phyloP scores from a whole-genome alignment of 2,329 filamentous ascomycete species.

The Neofusicoccum sp. region DNA sequence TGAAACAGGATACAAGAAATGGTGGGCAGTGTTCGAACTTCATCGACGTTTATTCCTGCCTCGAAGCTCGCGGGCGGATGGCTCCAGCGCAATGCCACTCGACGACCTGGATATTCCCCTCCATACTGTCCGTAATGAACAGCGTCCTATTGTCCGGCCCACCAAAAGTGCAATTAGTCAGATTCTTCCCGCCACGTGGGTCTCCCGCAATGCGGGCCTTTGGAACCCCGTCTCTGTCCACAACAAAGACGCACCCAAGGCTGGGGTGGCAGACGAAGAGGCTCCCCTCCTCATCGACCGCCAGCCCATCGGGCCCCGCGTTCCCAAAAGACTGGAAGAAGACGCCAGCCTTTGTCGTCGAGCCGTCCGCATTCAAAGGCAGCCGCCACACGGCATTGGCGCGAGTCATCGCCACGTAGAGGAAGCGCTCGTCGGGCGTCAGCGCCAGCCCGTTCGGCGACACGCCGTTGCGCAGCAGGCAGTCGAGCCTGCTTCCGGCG shows the following conservation, averaged over 20 bases:
- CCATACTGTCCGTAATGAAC: conserved; percentile 43
- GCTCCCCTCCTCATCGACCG: conserved; percentile 39
- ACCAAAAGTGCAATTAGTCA: conserved; percentile 46
- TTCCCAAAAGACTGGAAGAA: conserved; percentile 45
- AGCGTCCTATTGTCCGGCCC: conserved; percentile 37
- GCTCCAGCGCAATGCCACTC: conserved; percentile 34
- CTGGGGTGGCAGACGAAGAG: conserved; percentile 32
- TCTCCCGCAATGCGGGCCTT: conserved; percentile 40
- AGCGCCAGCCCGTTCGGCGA: conserved; percentile 43
- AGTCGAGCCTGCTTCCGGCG: conserved; percentile 40
- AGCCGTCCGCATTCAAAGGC: conserved; percentile 40
- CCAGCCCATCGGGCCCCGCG: conserved; percentile 41
- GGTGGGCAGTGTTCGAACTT: background rate
- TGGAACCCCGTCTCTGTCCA: conserved; percentile 38
- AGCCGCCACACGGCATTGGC: conserved; percentile 45
- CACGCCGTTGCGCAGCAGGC: conserved; percentile 38
- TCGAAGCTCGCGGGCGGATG: background rate
- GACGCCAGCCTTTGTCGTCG: conserved; percentile 38
- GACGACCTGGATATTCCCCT: conserved; percentile 36
- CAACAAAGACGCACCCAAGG: conserved; percentile 37
- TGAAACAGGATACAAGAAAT: no score
- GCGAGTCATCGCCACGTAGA: conserved; percentile 42
- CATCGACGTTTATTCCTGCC: background rate
- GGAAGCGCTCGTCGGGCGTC: conserved; percentile 37
- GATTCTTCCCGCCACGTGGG: conserved; percentile 22